Evolutionary conservation across 1,139 yeast species (phyloP).

Genomic region (Scheffersomyces quercinus): DNA sequence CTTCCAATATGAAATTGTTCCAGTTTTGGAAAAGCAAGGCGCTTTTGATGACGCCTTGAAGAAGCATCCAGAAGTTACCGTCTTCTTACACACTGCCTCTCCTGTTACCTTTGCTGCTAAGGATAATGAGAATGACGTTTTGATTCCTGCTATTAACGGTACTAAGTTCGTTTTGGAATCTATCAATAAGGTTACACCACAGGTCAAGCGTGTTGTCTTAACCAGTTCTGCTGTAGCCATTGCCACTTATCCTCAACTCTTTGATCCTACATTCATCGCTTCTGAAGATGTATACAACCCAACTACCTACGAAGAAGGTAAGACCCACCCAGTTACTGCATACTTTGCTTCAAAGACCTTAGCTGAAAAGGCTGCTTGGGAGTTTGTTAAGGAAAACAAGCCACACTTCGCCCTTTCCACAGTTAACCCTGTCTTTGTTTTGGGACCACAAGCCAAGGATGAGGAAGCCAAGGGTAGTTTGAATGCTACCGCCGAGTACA

Average conservation of each 20-base stretch:
- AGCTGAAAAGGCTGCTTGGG: constrained; percentile 7
- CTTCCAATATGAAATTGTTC: constrained; percentile 11
- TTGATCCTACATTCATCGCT: constrained; percentile 11
- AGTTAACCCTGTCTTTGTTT: constrained; percentile 22
- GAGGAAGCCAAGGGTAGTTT: constrained; percentile 22
- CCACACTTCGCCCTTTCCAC: constrained; percentile 21
- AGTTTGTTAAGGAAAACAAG: constrained; percentile 19
- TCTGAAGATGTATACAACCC: constrained; percentile 3
- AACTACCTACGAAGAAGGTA: constrained; percentile 5
- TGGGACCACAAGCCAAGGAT: constrained; percentile 21
- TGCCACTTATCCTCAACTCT: constrained; percentile 2
- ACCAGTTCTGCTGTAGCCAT: constrained; percentile 32
- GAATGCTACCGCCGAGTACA: constrained; percentile 36
- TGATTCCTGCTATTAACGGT: constrained; percentile 1
- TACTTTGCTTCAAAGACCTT: constrained; percentile 5
- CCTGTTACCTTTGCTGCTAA: constrained; percentile 20
- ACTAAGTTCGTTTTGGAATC: not conserved
- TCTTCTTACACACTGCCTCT: constrained; percentile 9
- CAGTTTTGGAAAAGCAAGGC: constrained; percentile 4
- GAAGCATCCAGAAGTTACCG: constrained; percentile 30
- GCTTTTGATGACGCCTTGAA: constrained; percentile 8
- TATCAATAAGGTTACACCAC: constrained; percentile 3
- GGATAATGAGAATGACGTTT: constrained; percentile 2
- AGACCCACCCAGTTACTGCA: constrained; percentile 1
- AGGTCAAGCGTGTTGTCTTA: constrained; percentile 7